A percentile compares a stretch with the other conserved stretches of the same genome.
phyloP scores from a whole-genome alignment of 2,329 filamentous ascomycete genomes.

The Xylariaceae sp. region DNA sequence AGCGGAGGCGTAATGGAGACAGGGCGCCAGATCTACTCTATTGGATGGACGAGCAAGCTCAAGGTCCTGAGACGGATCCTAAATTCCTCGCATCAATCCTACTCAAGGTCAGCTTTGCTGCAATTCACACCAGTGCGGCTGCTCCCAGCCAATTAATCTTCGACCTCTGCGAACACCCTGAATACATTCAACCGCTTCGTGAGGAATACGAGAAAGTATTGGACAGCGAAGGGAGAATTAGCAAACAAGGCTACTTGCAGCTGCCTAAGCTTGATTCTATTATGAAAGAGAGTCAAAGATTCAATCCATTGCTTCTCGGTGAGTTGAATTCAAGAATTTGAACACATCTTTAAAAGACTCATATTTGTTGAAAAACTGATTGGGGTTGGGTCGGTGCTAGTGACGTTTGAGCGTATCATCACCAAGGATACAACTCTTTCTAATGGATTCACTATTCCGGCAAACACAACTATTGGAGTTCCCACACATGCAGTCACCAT shows the following conservation, averaged over 20 bases:
- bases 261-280: constrained; percentile 33
- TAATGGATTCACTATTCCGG: neutral
- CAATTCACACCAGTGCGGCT: constrained; percentile 28
- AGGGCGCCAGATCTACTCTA: constrained; percentile 21
- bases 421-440: neutral
- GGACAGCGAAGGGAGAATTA: constrained; percentile 15
- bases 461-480: neutral
- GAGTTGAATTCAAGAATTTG: neutral
- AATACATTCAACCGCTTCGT: constrained; percentile 39
- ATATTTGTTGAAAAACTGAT: neutral
- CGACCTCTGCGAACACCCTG: constrained; percentile 29
- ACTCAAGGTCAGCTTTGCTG: constrained; percentile 28
- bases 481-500: constrained; percentile 3
- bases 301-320: neutral
- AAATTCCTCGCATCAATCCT: constrained; percentile 16
- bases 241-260: constrained; percentile 17
- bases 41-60: constrained; percentile 22
- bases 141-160: constrained; percentile 26
- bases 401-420: neutral
- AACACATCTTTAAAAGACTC: neutral
- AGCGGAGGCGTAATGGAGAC: neutral
- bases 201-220: constrained; percentile 31
- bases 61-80: constrained; percentile 17
- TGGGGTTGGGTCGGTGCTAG: neutral
- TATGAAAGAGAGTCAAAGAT: constrained; percentile 29